Percentiles rank a stretch among this genome's conserved stretches.
Evolutionary conservation across 2,329 filamentous ascomycete species (phyloP).

Genomic region (Colletotrichum spinosum): DNA sequence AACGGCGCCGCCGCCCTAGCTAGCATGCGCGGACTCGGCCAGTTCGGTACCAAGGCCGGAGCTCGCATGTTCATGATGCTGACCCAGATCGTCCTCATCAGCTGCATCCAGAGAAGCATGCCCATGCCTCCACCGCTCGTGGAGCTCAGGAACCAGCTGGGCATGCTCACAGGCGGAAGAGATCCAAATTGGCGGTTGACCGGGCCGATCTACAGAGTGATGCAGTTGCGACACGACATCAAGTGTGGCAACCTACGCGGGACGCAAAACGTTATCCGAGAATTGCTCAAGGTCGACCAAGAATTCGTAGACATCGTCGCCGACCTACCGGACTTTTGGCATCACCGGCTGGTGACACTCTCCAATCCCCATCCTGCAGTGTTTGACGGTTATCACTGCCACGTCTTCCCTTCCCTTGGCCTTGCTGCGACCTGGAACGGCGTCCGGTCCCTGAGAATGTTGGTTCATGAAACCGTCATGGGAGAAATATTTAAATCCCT

Average conservation of each 20-base stretch:
- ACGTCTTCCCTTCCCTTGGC: constrained; percentile 58
- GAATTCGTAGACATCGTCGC: constrained; percentile 55
- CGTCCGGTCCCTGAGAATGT: constrained; percentile 58
- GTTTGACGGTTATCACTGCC: constrained; percentile 52
- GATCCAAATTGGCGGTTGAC: constrained; percentile 57
- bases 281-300: constrained; percentile 54
- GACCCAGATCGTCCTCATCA: constrained; percentile 62
- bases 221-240: constrained; percentile 61
- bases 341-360: constrained; percentile 55
- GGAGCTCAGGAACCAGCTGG: constrained; percentile 58
- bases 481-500: constrained; percentile 53
- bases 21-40: constrained; percentile 59
- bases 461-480: constrained; percentile 61
- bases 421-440: constrained; percentile 62
- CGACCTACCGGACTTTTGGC: constrained; percentile 54
- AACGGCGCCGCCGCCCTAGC: constrained; percentile 64
- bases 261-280: constrained; percentile 49
- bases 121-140: constrained; percentile 61
- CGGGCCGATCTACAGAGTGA: constrained; percentile 56
- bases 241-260: constrained; percentile 51
- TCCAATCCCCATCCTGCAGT: constrained; percentile 54
- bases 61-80: constrained; percentile 66
- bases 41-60: constrained; percentile 59
- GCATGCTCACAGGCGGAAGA: constrained; percentile 47
- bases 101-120: constrained; percentile 61